Evolutionary conservation across 495 filamentous ascomycete species (phyloP).

Genomic region (Rusavskia elegans): DNA sequence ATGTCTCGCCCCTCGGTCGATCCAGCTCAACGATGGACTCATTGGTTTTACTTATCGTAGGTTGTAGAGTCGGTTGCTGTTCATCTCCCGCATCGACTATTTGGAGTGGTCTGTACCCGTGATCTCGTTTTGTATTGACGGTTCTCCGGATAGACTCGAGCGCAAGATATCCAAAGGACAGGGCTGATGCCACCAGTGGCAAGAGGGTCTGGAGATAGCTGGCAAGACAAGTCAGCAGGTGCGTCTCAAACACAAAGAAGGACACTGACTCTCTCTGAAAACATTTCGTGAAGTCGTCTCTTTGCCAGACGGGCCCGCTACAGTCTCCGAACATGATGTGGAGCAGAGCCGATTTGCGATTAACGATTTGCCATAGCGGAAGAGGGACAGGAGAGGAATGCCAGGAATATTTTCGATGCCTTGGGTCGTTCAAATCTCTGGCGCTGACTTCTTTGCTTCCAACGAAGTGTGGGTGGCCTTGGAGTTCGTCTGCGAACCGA

Average conservation of each 20-base stretch:
- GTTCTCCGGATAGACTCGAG: slow-evolving; percentile 34
- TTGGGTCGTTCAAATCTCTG: too few species aligned
- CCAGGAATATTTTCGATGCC: too few species aligned
- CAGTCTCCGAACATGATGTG: slow-evolving; percentile 60
- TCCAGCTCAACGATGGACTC: slow-evolving; percentile 59
- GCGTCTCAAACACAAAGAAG: neutral
- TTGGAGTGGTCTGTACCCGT: slow-evolving; percentile 34
- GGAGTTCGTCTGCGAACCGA: too few species aligned
- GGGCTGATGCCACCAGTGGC: slow-evolving; percentile 51
- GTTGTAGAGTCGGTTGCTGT: slow-evolving; percentile 44
- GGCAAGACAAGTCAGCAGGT: slow-evolving; percentile 11
- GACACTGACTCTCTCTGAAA: slow-evolving; percentile 70
- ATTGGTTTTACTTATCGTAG: slow-evolving; percentile 43
- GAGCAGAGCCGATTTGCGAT: too few species aligned
- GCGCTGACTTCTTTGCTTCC: too few species aligned
- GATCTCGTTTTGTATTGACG: slow-evolving; percentile 26
- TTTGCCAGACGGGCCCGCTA: slow-evolving; percentile 62
- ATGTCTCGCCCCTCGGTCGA: slow-evolving; percentile 55
- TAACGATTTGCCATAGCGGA: too few species aligned
- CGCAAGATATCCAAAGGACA: slow-evolving; percentile 53
- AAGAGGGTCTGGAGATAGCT: slow-evolving; percentile 78
- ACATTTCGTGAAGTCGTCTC: slow-evolving; percentile 78
- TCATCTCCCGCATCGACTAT: slow-evolving; percentile 44
- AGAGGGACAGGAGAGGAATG: neutral
- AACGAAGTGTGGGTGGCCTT: too few species aligned